Base-by-base conservation (phyloP, 805 yeast genomes). In the Peterozyma xylosa region DNA sequence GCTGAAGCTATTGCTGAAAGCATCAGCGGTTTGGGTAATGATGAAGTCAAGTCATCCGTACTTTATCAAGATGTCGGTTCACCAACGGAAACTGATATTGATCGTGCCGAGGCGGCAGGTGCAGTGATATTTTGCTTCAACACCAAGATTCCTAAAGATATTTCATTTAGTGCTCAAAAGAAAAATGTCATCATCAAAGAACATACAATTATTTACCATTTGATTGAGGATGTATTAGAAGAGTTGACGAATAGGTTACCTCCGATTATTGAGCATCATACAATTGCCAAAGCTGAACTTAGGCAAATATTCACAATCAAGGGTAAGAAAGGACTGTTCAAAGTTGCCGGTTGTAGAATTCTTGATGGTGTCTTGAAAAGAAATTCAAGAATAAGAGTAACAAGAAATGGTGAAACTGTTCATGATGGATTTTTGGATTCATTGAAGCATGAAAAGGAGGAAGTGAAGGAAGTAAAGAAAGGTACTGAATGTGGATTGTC, bases 401-500 rank as follows among this genome's bases (percentile, higher is more conserved):
- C 66, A 42, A 50, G 61, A 42, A 34, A 47, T 5, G 64, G 64
- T 2, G 53, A 54, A 29, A 60, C 66, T 10, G 47, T 59, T 5
- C 68, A 63, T 51, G 50, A 63, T 9, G 74, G 69, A 11, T 65
- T 58, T 30, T 58, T 93, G 7, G 74, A 81, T 2, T 80, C 91
- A 6, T 71, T 93, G 60, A 89, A 86, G 63, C 86, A 85, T 48
- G 80, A 79, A 42, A 88, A 87, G 59, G 90, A 86, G 38, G 95
- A 86, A 51, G 85, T 82, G 4, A 51, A 64, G 1, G 91, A 84
- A 54, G 86, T 86, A 9, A 76, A 76, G 46, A 90, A 86, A 63
- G 97, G 96, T 29, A 74, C 75, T 29, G 99, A 93, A 53, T 93
- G 97, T 68, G 99, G 99, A 42, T 58, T 91, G 18, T 67, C 87